phyloP scores from a whole-genome alignment of 805 yeast species.

The Zygotorulaspora florentina region DNA sequence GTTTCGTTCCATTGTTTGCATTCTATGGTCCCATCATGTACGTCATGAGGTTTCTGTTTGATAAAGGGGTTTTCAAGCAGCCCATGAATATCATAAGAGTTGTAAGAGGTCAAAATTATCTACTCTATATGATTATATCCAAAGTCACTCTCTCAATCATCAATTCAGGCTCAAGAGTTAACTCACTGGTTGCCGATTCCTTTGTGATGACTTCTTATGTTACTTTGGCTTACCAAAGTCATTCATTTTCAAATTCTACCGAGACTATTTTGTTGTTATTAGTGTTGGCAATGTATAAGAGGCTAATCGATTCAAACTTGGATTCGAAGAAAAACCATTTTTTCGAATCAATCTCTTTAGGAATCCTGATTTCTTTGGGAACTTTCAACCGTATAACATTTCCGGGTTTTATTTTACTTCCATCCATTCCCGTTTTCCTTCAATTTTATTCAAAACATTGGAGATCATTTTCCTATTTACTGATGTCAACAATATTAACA shows the following conservation, averaged over 20 bases:
- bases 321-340: constrained; percentile 7
- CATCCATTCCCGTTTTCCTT: constrained; percentile 44
- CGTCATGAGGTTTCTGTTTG: constrained; percentile 15
- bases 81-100: constrained; percentile 53
- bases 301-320: constrained; percentile 13
- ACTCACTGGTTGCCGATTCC: constrained; percentile 40
- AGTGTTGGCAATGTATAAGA: constrained; percentile 42
- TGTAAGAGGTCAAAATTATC: constrained; percentile 46
- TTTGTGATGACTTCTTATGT: constrained; percentile 57
- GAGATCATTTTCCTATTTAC: constrained; percentile 31
- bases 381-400: constrained; percentile 83
- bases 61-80: constrained; percentile 13
- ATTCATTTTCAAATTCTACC: constrained; percentile 81
- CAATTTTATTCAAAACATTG: constrained; percentile 40
- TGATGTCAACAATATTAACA: constrained; percentile 36
- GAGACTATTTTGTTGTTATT: constrained; percentile 51
- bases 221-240: constrained; percentile 76
- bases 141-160: constrained; percentile 45
- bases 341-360: constrained; percentile 37
- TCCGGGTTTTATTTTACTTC: constrained; percentile 66
- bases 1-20: constrained; percentile 62
- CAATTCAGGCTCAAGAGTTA: constrained; percentile 40
- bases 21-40: constrained; percentile 63
- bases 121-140: constrained; percentile 36
- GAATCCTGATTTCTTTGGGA: constrained; percentile 56